Evolutionary conservation across 176 grass and related monocot species (phyloP), one percentile per base, ranked within the genome.

Genomic region (Alopecurus myosuroides): DNA sequence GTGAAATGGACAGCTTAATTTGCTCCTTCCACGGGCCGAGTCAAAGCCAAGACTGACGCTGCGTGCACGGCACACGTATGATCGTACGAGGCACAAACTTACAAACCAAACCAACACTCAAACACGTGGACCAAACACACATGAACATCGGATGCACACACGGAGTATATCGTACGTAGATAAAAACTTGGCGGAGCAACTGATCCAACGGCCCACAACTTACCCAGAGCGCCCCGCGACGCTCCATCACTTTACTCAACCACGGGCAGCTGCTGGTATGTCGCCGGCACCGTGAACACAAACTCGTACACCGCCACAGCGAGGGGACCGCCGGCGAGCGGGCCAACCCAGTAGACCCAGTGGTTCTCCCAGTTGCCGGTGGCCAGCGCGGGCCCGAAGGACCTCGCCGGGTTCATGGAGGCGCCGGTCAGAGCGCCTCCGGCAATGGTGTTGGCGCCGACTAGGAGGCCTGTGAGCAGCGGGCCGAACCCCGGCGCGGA

Each of bases 331-430:
- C 96, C 96, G 12, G 61, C 30, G 12, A 98, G 80, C 15, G 96
- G 96, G 1, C 96, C 96, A 13, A 94, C 89, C 96, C 96, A 98
- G 62, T 98, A 98, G 78, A 98, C 88, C 96, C 96, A 98, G 62
- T 98, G 96, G 81, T 95, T 62, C 0, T 81, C 91, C 93, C 93
- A 98, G 22, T 87, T 76, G 12, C 93, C 82, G 3, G 77, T 14
- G 20, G 80, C 93, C 34, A 98, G 67, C 13, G 96, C 96, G 5
- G 96, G 91, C 0, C 96, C 93, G 29, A 98, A 95, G 5, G 96
- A 94, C 50, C 96, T 31, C 3, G 91, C 93, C 31, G 96, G 96
- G 83, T 98, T 98, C 93, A 98, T 98, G 19, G 96, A 98, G 2
- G 93, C 93, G n/a, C 96, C 93, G 1, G 93, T 90, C 78, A 98